Base-by-base conservation (phyloP, 1,139 yeast species). In the Nakaseomyces bracarensis region DNA sequence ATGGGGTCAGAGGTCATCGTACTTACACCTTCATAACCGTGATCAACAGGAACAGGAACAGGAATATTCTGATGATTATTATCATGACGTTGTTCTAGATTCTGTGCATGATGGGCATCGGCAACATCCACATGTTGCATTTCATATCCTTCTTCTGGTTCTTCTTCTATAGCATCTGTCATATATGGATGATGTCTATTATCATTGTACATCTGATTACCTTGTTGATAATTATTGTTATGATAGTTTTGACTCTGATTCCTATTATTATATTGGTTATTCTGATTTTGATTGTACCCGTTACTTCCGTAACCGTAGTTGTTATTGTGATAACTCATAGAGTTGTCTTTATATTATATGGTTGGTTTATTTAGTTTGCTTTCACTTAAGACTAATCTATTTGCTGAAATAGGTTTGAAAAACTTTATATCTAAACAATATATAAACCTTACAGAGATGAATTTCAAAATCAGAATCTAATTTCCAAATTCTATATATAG, bases 1-100 rank as follows among this genome's bases (percentile, higher is more conserved):
- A 33, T 33, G 18, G 36, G 36, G 14, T 33, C 26, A 20, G 36
- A 33, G 11, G 11, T 11, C 36, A 33, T 33, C 4, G 36, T 33
- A 13, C 36, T 21, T 11, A 33, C 36, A 33, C 26, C 26, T 26
- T 21, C 36, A 5, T 33, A 33, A 4, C 36, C 36, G 26, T 33
- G 34, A 30, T 30, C 34, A 4, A 30, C 34, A 28, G 19, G 25
- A 7, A 22, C 25, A 22, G n/a, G n/a, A n/a, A n/a, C n/a, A n/a
- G n/a, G n/a, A n/a, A n/a, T n/a, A n/a, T n/a, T n/a, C n/a, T n/a
- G n/a, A n/a, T n/a, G n/a, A n/a, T n/a, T n/a, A n/a, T n/a, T n/a
- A n/a, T n/a, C n/a, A n/a, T n/a, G n/a, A n/a, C n/a, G n/a, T n/a
- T n/a, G n/a, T n/a, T n/a, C n/a, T n/a, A n/a, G n/a, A n/a, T n/a